phyloP scores from a whole-genome alignment of 139 green algal species.

The Coccomyxa sp. region DNA sequence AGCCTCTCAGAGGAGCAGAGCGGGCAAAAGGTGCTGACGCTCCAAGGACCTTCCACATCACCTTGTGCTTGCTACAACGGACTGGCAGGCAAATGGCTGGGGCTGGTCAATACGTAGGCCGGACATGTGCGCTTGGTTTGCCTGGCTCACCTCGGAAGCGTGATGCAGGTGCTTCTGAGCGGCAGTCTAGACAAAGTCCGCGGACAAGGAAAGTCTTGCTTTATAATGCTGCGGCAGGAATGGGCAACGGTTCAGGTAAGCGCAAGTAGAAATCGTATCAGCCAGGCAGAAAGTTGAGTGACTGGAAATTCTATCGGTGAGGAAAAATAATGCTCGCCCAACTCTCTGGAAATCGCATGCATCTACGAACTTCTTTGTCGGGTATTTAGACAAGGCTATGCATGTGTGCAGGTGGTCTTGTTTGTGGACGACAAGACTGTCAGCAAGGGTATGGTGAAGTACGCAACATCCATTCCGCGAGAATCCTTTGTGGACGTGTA shows the following conservation, averaged over 20 bases:
- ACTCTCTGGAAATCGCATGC: too few relatives aligned
- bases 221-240: constrained; percentile 89
- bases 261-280: too few relatives aligned
- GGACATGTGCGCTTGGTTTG: too few relatives aligned
- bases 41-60: background rate
- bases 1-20: constrained; percentile 31
- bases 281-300: too few relatives aligned
- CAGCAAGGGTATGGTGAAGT: constrained; percentile 97
- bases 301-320: too few relatives aligned
- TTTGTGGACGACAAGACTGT: constrained; percentile 84
- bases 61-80: background rate
- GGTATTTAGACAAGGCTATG: too few relatives aligned
- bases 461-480: constrained; percentile 76
- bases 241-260: constrained; percentile 79
- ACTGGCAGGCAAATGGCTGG: too few relatives aligned
- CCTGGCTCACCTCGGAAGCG: too few relatives aligned
- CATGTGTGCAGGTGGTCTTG: constrained; percentile 66
- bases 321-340: too few relatives aligned
- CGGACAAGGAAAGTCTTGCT: constrained; percentile 94
- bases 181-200: constrained; percentile 81
- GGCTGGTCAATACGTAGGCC: background rate
- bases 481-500: constrained; percentile 95
- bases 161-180: constrained; percentile 63
- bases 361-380: too few relatives aligned
- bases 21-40: constrained; percentile 42